A percentile compares a stretch with the other conserved stretches of the same genome.
These are phyloP conservation scores for Penicillium sp. DNA, from an alignment of 2,329 filamentous ascomycete genomes.

Conservation along the genomic window DNA sequence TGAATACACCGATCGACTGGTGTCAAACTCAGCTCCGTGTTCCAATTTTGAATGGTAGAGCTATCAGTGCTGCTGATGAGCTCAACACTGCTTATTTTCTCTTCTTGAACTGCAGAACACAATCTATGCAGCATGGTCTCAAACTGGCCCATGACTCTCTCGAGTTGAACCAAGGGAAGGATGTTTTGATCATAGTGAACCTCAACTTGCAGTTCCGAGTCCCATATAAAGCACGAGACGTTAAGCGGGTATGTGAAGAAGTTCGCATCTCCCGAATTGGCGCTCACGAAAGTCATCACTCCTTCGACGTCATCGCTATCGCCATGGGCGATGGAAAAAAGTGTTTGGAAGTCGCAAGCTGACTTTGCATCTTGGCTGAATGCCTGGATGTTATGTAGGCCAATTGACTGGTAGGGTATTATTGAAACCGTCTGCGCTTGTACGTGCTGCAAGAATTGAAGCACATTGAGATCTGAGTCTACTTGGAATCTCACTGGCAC, in stretches of 20 bases:
- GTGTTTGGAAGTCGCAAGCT: constrained; percentile 12
- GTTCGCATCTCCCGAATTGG: constrained; percentile 12
- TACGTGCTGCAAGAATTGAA: constrained; percentile 50
- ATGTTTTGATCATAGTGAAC: constrained; percentile 9
- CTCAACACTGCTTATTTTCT: not conserved
- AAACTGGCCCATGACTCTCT: constrained; percentile 9
- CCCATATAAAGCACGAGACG: constrained; percentile 13
- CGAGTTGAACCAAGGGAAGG: constrained; percentile 4
- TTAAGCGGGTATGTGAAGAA: constrained; percentile 14
- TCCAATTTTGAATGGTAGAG: constrained; percentile 8
- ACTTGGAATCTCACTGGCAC: constrained; percentile 38
- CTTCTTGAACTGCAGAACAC: not conserved
- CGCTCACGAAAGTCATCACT: constrained; percentile 24
- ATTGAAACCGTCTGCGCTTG: constrained; percentile 53
- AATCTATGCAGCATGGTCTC: constrained; percentile 9
- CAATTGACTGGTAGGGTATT: constrained; percentile 56
- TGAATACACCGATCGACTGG: constrained; percentile 10
- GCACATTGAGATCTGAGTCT: constrained; percentile 27
- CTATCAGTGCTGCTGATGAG: not conserved
- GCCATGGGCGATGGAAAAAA: constrained; percentile 11
- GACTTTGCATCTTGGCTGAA: constrained; percentile 10
- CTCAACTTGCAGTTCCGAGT: constrained; percentile 3
- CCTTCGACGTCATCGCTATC: constrained; percentile 23
- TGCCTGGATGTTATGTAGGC: constrained; percentile 29
- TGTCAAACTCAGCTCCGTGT: constrained; percentile 12